phyloP scores from a whole-genome alignment of 495 filamentous ascomycete genomes.

The Podospora tetraspora region DNA sequence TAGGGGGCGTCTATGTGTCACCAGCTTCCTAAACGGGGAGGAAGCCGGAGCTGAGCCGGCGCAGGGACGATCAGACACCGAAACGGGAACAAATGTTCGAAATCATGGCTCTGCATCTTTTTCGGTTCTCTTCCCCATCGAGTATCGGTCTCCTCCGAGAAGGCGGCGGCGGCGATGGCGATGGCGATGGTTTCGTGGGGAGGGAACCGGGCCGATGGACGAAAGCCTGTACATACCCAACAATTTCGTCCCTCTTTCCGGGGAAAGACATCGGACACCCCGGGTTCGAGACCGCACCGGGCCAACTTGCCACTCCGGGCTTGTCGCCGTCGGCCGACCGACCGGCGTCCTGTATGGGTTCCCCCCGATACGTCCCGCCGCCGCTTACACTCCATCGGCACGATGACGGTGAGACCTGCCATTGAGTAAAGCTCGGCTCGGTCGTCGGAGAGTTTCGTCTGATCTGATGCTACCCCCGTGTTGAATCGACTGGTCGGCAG shows the following conservation, averaged over 20 bases:
- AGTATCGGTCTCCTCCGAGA: background rate
- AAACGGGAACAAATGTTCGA: background rate
- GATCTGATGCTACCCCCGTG: background rate
- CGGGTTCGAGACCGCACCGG: background rate
- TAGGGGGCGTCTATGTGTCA: background rate
- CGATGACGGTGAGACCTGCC: background rate
- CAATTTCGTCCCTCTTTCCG: background rate
- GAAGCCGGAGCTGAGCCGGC: background rate
- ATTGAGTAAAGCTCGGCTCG: background rate
- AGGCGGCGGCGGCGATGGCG: background rate
- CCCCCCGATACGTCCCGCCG: background rate
- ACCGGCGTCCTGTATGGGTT: background rate
- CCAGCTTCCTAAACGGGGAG: background rate
- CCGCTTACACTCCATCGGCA: background rate
- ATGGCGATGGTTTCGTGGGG: background rate
- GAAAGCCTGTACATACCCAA: no score
- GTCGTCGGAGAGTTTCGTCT: background rate
- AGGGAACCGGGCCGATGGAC: background rate
- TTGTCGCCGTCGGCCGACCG: background rate
- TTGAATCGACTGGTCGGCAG: background rate
- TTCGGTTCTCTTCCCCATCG: background rate
- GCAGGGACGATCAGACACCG: background rate
- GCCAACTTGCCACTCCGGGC: background rate
- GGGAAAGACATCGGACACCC: background rate
- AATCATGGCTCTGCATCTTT: background rate